Evolutionary conservation across 1,284 basidiomycete species (phyloP), one percentile per base, ranked within the genome.

Genomic region (Puccinia coronata): DNA sequence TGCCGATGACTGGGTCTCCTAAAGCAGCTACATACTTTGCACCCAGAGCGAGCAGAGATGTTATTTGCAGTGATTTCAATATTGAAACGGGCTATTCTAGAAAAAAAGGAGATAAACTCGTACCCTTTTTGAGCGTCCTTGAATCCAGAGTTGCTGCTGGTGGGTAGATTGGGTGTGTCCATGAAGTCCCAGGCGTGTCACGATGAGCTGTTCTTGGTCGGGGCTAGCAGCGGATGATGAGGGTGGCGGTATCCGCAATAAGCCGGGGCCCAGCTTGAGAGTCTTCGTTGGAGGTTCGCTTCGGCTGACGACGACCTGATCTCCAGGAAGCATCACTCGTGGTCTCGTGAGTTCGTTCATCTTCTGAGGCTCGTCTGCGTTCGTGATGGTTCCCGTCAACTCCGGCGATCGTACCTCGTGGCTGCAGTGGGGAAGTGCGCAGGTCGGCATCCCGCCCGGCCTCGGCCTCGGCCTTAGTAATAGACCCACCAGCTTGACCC

Each of bases 1-100:
- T 88, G 2, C 93, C 93, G 55, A 94, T 88, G 0, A 94, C 92
- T 16, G 90, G 90, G 85, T 95, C 93, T 83, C 94, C 92, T 2
- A 91, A 86, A 41, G 92, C 92, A 63, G 93, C 92, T n/a, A 92
- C 88, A 87, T 95, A 95, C 93, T 94, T 53, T 23, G 6, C 28
- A 61, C n/a, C 28, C 36, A 59, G 53, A 36, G 14, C 41, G 41
- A 72, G 47, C 25, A n/a, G 49, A 47, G 2, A 20, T 25, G 63
- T 36, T 43, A 20, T 53, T 31, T 16, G 25, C n/a, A 2, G 34
- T 65, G 6, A 74, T 55, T 9, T 20, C 16, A 23, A 74, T 72
- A 2, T 25, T 51, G 49, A 36, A 49, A 47, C 5, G 18, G 47
- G 61, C 2, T n/a, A 1, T 2, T 51, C 18, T 34, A 49, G 20